Percentiles rank a stretch among this genome's conserved stretches.
Conservation (phyloP, 2,329 filamentous ascomycete species). For the Mycocentrospora acerina region DNA sequence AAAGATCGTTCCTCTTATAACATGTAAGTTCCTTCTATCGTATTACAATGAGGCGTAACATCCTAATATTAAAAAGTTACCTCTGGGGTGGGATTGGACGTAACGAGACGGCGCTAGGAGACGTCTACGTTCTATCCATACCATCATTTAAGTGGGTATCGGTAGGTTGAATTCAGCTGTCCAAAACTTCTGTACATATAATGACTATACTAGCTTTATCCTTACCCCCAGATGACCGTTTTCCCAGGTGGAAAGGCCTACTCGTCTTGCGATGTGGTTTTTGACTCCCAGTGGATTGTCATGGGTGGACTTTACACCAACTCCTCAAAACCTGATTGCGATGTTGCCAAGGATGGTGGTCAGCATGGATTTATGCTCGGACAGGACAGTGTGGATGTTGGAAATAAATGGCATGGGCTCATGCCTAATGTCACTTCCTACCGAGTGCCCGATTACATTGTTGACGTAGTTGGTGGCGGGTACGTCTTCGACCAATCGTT, state of each 20-base stretch:
- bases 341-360: constrained; percentile 54
- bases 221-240: constrained; percentile 33
- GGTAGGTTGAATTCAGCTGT: constrained; percentile 12
- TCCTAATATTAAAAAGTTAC: constrained; percentile 47
- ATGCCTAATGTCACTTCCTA: constrained; percentile 17
- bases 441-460: constrained; percentile 51
- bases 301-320: constrained; percentile 57
- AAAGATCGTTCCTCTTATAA: constrained; percentile 62
- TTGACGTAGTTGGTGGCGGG: constrained; percentile 45
- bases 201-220: constrained; percentile 20
- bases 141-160: constrained; percentile 64
- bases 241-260: constrained; percentile 46
- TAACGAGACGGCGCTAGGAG: constrained; percentile 56
- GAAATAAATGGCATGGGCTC: constrained; percentile 28
- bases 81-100: constrained; percentile 58
- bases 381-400: constrained; percentile 37
- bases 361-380: constrained; percentile 57
- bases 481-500: constrained; percentile 4
- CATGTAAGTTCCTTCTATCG: constrained; percentile 48
- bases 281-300: constrained; percentile 60
- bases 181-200: constrained; percentile 10
- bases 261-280: constrained; percentile 57
- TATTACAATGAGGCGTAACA: not conserved
- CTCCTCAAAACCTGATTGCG: constrained; percentile 51
- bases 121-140: constrained; percentile 61